Evolutionary conservation across 805 yeast species (phyloP), one percentile per base, ranked within the genome.

Genomic region (Ogataea siamensis): DNA sequence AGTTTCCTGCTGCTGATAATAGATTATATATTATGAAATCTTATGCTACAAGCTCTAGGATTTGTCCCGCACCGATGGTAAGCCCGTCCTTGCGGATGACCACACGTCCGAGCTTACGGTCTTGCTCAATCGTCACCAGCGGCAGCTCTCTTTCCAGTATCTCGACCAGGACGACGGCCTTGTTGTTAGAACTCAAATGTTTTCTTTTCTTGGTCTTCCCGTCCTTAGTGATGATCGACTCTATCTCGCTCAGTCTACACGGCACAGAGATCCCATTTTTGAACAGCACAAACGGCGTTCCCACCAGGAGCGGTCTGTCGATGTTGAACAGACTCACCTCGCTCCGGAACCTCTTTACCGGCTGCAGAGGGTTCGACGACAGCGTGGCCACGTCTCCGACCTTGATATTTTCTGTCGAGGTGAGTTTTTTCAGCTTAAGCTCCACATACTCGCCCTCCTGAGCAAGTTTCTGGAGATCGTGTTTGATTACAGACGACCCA

Each of bases 231-330:
- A 60, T 49, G 39, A 58, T 29, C 44, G 64, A 49, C 40, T 60
- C 45, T 49, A 79, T 70, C 43, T 72, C 72, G 28, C 68, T 53
- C 14, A 88, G 64, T 46, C 80, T 73, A 4, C 87, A 87, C 2
- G 93, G 86, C 28, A 77, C 75, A 28, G 81, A 78, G 17, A 78
- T 71, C 40, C 86, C 80, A 45, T 89, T 88, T 43, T 89, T 72
- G 62, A 88, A 87, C 36, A 87, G 58, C 27, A 87, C 74, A 47
- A 87, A 71, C 27, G 89, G 82, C 0, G 94, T 72, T 6, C 97
- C 96, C 10, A 82, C 79, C 27, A 88, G 63, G 31, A 88, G 61
- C 0, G 96, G 96, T 47, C 85, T 71, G 23, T 70, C 70, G 51
- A 79, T 57, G 40, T 83, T 83, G 49, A 91, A 91, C 5, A 82